Evolutionary conservation across 2,329 filamentous ascomycete genomes (phyloP).

Genomic region (Diplocarpon rosae): DNA sequence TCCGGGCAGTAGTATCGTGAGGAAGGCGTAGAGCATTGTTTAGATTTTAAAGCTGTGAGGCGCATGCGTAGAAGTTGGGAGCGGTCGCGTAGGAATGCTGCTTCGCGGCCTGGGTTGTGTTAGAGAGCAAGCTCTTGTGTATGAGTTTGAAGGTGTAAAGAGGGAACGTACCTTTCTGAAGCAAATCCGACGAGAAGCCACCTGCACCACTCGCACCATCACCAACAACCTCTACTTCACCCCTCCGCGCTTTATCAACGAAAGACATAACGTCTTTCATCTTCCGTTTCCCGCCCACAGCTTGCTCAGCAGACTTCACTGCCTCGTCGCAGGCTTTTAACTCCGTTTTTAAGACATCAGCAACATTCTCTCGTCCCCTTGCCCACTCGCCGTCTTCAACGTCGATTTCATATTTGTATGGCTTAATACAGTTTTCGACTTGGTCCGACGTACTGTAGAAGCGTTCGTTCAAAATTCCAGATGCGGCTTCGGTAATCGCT

Average conservation of each 20-base stretch:
- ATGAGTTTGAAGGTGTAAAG: not conserved
- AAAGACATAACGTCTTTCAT: slow-evolving; percentile 82
- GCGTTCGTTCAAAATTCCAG: slow-evolving; percentile 80
- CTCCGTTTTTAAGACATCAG: slow-evolving; percentile 74
- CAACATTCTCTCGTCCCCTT: slow-evolving; percentile 73
- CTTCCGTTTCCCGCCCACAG: slow-evolving; percentile 72
- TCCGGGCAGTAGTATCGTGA: slow-evolving; percentile 98
- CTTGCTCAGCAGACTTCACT: slow-evolving; percentile 61
- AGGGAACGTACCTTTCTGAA: slow-evolving; percentile 58
- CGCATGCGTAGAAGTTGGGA: slow-evolving; percentile 86
- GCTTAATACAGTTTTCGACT: slow-evolving; percentile 97
- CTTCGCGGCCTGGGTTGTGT: slow-evolving; percentile 63
- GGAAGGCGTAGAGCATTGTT: slow-evolving; percentile 70
- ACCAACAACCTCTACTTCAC: slow-evolving; percentile 75
- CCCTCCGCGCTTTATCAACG: slow-evolving; percentile 79
- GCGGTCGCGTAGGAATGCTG: slow-evolving; percentile 85
- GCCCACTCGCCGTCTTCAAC: slow-evolving; percentile 85
- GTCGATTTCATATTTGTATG: slow-evolving; percentile 96
- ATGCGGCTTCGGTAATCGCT: slow-evolving; percentile 85
- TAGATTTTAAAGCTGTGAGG: slow-evolving; percentile 74
- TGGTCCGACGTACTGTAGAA: slow-evolving; percentile 97
- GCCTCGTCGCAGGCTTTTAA: slow-evolving; percentile 74
- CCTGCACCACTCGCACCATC: slow-evolving; percentile 77
- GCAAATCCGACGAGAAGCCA: slow-evolving; percentile 78
- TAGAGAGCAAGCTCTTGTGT: not conserved